Conservation (phyloP, 78 protist species). For the Dictyostelium firmibasis region DNA sequence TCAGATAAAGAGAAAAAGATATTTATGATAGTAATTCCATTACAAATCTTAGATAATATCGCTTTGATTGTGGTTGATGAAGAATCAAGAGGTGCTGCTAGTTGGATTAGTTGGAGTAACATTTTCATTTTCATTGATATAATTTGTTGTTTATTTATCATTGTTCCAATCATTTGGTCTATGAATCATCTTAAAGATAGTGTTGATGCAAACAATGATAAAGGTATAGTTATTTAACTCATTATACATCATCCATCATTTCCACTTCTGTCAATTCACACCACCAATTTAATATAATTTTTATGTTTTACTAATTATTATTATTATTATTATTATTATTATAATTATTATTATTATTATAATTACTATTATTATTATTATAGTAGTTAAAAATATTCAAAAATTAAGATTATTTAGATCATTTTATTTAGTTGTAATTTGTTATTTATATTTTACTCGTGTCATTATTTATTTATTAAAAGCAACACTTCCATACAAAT, state of each 20-base stretch:
- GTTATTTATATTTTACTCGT: constrained; percentile 91
- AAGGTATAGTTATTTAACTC: too few relatives aligned
- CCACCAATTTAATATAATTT: too few relatives aligned
- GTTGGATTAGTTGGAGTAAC: constrained; percentile 85
- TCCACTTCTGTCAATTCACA: too few relatives aligned
- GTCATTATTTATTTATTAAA: constrained; percentile 80
- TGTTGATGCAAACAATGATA: constrained; percentile 71
- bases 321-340: neutral
- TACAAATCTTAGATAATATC: constrained; percentile 87
- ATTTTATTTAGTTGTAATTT: constrained; percentile 86
- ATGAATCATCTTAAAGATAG: constrained; percentile 83
- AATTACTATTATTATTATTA: neutral
- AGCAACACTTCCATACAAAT: constrained; percentile 74
- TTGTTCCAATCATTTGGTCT: constrained; percentile 91
- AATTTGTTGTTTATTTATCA: constrained; percentile 90
- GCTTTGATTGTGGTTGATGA: constrained; percentile 90
- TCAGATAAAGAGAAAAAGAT: constrained; percentile 85
- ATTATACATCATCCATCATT: too few relatives aligned
- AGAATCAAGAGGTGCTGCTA: constrained; percentile 82
- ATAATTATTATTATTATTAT: neutral
- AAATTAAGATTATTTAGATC: constrained; percentile 85
- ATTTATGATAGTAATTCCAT: constrained; percentile 86
- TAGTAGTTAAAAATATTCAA: constrained; percentile 56
- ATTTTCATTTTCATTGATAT: constrained; percentile 86
- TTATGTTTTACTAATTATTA: too few relatives aligned